A percentile compares a stretch with the other conserved stretches of the same genome.
Evolutionary conservation across 352 stramenopile species (phyloP).

Genomic region (Phytophthora palmivora): DNA sequence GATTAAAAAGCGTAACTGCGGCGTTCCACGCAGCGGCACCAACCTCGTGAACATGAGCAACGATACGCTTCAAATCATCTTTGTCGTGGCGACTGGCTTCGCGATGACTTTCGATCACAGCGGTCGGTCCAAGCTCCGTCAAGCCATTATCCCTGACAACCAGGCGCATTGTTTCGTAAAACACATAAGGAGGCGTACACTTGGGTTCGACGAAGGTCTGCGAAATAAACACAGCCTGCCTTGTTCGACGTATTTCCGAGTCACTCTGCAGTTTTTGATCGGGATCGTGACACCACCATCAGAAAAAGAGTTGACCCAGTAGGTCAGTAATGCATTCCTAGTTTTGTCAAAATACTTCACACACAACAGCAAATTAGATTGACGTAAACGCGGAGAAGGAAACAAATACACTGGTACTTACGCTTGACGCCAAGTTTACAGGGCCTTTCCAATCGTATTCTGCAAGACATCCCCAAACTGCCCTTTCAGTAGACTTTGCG

Average conservation of each 20-base stretch:
- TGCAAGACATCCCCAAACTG: constrained; percentile 19
- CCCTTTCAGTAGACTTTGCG: constrained; percentile 1
- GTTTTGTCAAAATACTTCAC: constrained; percentile 17
- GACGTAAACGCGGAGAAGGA: no score
- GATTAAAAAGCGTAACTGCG: constrained; percentile 15
- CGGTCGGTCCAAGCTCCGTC: constrained; percentile 3
- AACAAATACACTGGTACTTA: no score
- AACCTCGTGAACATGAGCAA: neutral
- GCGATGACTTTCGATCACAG: constrained; percentile 11
- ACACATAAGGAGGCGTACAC: constrained; percentile 1
- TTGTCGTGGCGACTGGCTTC: constrained; percentile 15
- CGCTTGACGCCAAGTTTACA: constrained; percentile 14
- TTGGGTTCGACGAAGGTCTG: constrained; percentile 3
- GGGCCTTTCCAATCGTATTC: constrained; percentile 9
- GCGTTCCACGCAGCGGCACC: constrained; percentile 13
- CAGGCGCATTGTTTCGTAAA: constrained; percentile 19
- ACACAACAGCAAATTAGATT: no score
- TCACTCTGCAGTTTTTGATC: constrained; percentile 21
- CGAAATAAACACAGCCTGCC: constrained; percentile 12
- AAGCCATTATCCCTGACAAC: constrained; percentile 5
- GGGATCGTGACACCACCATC: neutral
- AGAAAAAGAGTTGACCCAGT: constrained; percentile 13
- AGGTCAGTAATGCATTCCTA: constrained; percentile 15
- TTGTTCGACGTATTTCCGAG: constrained; percentile 19
- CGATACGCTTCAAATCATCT: constrained; percentile 2